Evolutionary conservation across 2,329 filamentous ascomycete species (phyloP).

Genomic region (Colletotrichum melonis): DNA sequence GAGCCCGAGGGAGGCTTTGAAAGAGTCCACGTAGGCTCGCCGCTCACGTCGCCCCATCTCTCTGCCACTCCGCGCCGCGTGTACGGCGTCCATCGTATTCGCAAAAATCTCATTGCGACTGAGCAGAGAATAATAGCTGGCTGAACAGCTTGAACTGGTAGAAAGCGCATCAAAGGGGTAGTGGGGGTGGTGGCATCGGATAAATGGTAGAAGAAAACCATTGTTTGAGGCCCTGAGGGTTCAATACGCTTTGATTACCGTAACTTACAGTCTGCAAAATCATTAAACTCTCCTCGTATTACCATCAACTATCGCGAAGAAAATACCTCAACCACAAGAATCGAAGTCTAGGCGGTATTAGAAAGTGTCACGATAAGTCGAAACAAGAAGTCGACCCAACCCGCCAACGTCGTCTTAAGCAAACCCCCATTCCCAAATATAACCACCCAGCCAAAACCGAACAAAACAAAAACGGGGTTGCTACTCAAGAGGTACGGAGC

Average conservation of each 20-base stretch:
- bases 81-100: not conserved
- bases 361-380: not conserved
- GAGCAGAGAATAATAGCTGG: not conserved
- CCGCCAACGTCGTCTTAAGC: not conserved
- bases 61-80: not conserved
- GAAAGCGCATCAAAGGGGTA: not conserved
- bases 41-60: not conserved
- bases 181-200: not conserved
- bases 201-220: not conserved
- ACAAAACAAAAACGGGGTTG: not conserved
- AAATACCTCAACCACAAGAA: not conserved
- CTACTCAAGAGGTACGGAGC: not conserved
- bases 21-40: not conserved
- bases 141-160: not conserved
- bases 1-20: not conserved
- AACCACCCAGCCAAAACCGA: not conserved
- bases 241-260: not conserved
- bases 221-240: not conserved
- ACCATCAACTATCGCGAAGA: not conserved
- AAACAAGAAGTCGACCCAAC: not conserved
- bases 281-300: not conserved
- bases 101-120: not conserved
- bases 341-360: not conserved
- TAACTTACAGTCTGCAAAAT: not conserved
- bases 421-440: not conserved